Conservation (phyloP, 1,139 yeast genomes). For the Suhomyces terraborum region DNA sequence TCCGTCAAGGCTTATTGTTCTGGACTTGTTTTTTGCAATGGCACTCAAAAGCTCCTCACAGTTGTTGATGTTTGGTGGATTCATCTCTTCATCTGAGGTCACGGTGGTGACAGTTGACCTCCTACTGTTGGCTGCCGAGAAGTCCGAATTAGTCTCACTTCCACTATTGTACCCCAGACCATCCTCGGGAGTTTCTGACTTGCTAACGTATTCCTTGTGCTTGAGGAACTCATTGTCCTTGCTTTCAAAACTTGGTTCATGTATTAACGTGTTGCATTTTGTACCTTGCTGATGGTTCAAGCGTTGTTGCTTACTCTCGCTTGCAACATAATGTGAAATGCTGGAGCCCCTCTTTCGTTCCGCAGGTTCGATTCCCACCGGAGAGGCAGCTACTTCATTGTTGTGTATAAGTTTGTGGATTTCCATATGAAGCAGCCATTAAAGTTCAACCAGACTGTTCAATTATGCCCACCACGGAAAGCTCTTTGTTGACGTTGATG, state of each 20-base stretch:
- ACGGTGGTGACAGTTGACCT: slow-evolving; percentile 10
- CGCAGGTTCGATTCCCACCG: slow-evolving; percentile 11
- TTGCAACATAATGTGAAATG: background rate
- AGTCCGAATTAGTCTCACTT: slow-evolving; percentile 9
- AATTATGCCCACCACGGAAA: background rate
- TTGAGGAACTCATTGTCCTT: background rate
- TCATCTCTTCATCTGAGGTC: slow-evolving; percentile 3
- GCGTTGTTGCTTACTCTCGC: background rate
- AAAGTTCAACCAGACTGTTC: slow-evolving; percentile 1
- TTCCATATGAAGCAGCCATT: slow-evolving; percentile 10
- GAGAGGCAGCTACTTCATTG: slow-evolving; percentile 4
- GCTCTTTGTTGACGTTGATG: background rate
- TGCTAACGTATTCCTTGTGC: background rate
- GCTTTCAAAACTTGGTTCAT: background rate
- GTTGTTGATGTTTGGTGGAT: background rate
- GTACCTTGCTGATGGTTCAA: background rate
- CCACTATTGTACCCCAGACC: slow-evolving; percentile 3
- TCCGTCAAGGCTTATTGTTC: slow-evolving; percentile 3
- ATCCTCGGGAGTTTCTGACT: background rate
- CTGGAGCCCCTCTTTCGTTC: slow-evolving; percentile 3
- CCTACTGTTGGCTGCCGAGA: slow-evolving; percentile 10
- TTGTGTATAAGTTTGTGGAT: slow-evolving; percentile 10
- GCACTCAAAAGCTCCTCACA: slow-evolving; percentile 4
- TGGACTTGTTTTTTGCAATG: slow-evolving; percentile 6
- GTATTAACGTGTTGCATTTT: background rate